Conservation (phyloP, 2,329 filamentous ascomycete genomes). For the Pyricularia grisea region DNA sequence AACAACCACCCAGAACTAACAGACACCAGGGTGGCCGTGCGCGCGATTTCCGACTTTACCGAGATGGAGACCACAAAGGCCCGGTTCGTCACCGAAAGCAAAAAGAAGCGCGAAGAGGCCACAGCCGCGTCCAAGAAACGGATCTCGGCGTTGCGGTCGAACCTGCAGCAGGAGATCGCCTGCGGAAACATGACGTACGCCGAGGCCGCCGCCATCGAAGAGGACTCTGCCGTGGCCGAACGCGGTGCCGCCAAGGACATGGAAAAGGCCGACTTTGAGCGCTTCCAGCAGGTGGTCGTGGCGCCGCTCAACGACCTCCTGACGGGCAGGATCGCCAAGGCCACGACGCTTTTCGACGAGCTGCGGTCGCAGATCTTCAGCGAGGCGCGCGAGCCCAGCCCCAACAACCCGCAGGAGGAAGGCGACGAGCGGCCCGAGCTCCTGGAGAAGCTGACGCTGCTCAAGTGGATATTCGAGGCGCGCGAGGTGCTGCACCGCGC, state of each 20-base stretch:
- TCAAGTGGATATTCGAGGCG: constrained; percentile 96
- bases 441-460: constrained; percentile 82
- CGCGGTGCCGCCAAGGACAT: constrained; percentile 60
- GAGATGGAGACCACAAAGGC: constrained; percentile 64
- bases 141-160: constrained; percentile 57
- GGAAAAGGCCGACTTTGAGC: constrained; percentile 72
- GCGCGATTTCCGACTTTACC: constrained; percentile 62
- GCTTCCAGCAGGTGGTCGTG: constrained; percentile 76
- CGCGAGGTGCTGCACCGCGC: constrained; percentile 81
- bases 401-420: constrained; percentile 85
- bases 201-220: constrained; percentile 73
- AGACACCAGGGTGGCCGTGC: constrained; percentile 63
- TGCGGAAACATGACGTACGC: constrained; percentile 72
- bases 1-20: constrained; percentile 90
- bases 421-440: constrained; percentile 92
- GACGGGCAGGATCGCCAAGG: constrained; percentile 62
- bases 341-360: constrained; percentile 69
- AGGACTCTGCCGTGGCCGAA: constrained; percentile 63
- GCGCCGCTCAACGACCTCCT: constrained; percentile 74
- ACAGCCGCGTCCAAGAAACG: constrained; percentile 38
- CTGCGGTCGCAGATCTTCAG: constrained; percentile 64
- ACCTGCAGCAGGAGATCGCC: constrained; percentile 70
- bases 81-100: constrained; percentile 45
- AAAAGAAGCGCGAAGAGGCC: constrained; percentile 48
- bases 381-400: constrained; percentile 57